Conservation (phyloP, 164 flowering plant genomes). For the Pachysandra terminalis region DNA sequence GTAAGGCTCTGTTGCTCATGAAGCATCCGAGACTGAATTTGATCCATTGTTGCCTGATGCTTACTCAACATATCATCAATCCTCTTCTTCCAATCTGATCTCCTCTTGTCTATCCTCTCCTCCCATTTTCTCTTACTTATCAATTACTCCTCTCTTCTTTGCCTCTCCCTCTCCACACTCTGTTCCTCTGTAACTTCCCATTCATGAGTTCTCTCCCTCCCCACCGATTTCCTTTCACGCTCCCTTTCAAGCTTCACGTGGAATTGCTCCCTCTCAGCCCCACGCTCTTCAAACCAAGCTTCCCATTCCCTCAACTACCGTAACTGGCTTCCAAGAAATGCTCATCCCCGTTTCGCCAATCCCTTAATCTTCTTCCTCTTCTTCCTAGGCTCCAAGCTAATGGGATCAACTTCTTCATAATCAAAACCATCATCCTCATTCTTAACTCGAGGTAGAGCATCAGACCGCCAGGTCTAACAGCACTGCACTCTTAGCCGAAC, state of each 20-base stretch:
- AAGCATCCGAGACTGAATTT: conserved; percentile 68
- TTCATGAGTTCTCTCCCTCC: not conserved
- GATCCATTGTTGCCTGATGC: conserved; percentile 70
- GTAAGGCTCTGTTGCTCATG: conserved; percentile 79
- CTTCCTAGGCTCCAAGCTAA: not conserved
- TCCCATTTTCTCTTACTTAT: too few species aligned
- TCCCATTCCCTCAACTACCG: not conserved
- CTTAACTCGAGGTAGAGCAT: too few species aligned
- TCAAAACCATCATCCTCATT: not conserved
- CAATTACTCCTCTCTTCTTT: too few species aligned
- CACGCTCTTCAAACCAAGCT: not conserved
- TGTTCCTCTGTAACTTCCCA: not conserved
- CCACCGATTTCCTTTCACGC: not conserved
- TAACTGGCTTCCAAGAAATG: not conserved
- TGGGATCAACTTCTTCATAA: not conserved
- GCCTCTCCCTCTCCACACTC: too few species aligned
- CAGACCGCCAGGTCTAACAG: too few species aligned
- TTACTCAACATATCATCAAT: too few species aligned
- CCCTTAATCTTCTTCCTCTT: not conserved
- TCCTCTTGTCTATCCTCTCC: too few species aligned
- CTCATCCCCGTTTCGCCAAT: not conserved
- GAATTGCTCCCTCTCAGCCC: not conserved
- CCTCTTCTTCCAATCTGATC: too few species aligned
- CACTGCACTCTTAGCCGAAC: too few species aligned
- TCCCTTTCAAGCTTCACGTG: not conserved